These are phyloP conservation scores for Tolypocladium guangdongense DNA, from an alignment of 2,329 filamentous ascomycete species.

Conservation along the genomic window DNA sequence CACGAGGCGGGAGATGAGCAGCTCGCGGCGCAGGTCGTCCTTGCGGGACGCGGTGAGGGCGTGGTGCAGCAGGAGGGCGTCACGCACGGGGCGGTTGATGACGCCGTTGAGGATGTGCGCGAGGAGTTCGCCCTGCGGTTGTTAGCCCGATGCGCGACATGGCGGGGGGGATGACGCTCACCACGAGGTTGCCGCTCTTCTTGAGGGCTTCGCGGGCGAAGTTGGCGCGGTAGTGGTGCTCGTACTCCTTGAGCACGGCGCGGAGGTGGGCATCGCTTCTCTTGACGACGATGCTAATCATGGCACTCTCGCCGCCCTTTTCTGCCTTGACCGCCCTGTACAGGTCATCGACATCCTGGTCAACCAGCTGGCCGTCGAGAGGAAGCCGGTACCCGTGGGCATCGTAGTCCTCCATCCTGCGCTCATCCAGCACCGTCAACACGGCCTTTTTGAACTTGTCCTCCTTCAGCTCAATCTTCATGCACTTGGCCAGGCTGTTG, in stretches of 20 bases:
- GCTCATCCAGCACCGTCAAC: slow-evolving; percentile 70
- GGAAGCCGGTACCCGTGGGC: slow-evolving; percentile 45
- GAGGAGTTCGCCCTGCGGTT: slow-evolving; percentile 71
- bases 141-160: neutral
- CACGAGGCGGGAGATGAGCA: slow-evolving; percentile 80
- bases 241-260: slow-evolving; percentile 70
- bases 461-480: slow-evolving; percentile 85
- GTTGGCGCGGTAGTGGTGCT: slow-evolving; percentile 61
- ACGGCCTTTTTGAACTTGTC: slow-evolving; percentile 94
- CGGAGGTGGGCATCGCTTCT: slow-evolving; percentile 73
- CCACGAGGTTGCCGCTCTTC: slow-evolving; percentile 86
- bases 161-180: no score
- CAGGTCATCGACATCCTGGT: slow-evolving; percentile 63
- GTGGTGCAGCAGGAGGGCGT: slow-evolving; percentile 83
- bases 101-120: slow-evolving; percentile 93
- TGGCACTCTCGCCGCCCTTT: slow-evolving; percentile 75
- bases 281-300: slow-evolving; percentile 75
- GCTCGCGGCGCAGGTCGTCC: slow-evolving; percentile 66
- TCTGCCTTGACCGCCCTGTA: slow-evolving; percentile 57
- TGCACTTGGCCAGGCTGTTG: slow-evolving; percentile 71
- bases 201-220: slow-evolving; percentile 80
- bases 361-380: slow-evolving; percentile 48
- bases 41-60: slow-evolving; percentile 65
- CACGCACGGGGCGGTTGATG: slow-evolving; percentile 89
- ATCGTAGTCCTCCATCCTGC: slow-evolving; percentile 72